Conservation (phyloP, 257 asterid genomes). For the Ophiorrhiza pumila region DNA sequence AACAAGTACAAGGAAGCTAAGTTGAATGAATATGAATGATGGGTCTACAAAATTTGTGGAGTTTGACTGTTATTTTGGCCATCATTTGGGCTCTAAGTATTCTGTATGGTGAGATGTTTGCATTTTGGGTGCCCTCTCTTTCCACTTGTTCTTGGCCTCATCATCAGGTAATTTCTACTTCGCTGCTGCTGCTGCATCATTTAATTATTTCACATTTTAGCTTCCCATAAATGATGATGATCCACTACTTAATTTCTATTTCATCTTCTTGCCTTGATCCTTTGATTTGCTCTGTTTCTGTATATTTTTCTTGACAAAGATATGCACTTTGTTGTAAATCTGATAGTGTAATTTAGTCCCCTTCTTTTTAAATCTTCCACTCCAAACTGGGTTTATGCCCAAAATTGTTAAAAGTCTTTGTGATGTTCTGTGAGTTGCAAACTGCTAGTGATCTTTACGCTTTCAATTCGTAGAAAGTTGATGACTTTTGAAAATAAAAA, state of each 20-base stretch:
- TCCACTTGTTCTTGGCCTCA: constrained; percentile 93
- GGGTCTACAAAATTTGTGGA: constrained; percentile 39
- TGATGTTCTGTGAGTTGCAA: background rate
- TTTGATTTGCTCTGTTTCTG: no score
- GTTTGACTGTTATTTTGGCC: constrained; percentile 52
- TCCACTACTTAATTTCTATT: background rate
- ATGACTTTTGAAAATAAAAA: background rate
- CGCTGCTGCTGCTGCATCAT: no score
- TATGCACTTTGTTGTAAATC: background rate
- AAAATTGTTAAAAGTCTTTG: no score
- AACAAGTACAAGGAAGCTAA: background rate
- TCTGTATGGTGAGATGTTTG: constrained; percentile 88
- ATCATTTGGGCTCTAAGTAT: constrained; percentile 67
- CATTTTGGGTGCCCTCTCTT: constrained; percentile 66
- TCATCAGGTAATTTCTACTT: constrained; percentile 33
- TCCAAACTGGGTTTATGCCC: no score
- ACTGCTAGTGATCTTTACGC: background rate
- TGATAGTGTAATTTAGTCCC: background rate
- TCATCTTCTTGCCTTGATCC: background rate
- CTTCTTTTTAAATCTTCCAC: constrained; percentile 11
- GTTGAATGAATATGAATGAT: no score
- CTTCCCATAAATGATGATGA: background rate
- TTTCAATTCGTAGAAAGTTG: background rate
- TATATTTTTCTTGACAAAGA: no score
- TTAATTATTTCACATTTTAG: background rate